Percentiles rank a stretch among this genome's conserved stretches.
Evolutionary conservation across 176 grass and related monocot genomes (phyloP).

Genomic region (Oryza brachyantha): DNA sequence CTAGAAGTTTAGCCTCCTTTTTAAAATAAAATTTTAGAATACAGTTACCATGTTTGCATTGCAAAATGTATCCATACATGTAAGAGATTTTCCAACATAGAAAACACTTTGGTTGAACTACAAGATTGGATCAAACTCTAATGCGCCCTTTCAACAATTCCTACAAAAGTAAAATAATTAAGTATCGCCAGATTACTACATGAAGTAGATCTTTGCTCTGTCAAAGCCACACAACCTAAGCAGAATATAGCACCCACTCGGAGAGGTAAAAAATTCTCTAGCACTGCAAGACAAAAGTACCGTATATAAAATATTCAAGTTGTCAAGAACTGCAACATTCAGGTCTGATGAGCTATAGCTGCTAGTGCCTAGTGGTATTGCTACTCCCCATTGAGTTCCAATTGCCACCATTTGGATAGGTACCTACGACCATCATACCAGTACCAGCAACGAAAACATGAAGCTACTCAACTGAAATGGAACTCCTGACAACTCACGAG

Average conservation of each 20-base stretch:
- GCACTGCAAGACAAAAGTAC: background rate
- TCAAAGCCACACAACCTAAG: background rate
- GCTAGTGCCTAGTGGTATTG: background rate
- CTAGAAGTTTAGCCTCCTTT: constrained; percentile 1
- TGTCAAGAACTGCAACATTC: background rate
- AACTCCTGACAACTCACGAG: background rate
- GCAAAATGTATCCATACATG: background rate
- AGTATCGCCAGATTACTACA: background rate
- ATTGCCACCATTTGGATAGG: background rate
- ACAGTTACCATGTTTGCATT: background rate
- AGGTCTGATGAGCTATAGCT: background rate
- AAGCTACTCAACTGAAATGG: background rate
- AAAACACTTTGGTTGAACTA: constrained; percentile 6
- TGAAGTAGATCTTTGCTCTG: constrained; percentile 18
- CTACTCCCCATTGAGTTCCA: background rate
- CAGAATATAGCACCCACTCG: background rate
- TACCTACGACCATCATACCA: background rate
- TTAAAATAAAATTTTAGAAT: background rate
- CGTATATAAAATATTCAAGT: background rate
- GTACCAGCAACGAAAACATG: background rate
- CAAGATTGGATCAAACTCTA: background rate
- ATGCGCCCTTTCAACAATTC: background rate
- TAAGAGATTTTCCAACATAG: background rate
- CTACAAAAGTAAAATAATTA: background rate
- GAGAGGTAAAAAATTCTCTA: background rate